phyloP scores from a whole-genome alignment of 1,139 yeast species.

The Blastobotrys petasosporus region DNA sequence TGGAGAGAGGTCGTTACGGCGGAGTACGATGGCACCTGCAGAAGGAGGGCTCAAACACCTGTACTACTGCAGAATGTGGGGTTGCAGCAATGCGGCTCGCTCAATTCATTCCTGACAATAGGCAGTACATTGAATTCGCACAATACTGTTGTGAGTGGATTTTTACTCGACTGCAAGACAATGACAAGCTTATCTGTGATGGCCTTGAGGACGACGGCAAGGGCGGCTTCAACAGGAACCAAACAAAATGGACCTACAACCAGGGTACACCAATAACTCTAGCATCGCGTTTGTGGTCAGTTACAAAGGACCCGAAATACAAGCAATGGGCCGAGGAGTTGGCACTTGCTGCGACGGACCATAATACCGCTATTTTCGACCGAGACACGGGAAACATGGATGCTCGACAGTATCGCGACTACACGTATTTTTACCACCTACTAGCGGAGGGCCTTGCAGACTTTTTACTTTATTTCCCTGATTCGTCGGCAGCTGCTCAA shows the following conservation, averaged over 20 bases:
- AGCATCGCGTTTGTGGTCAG: slow-evolving; percentile 45
- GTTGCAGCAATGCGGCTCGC: slow-evolving; percentile 58
- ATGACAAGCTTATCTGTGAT: slow-evolving; percentile 55
- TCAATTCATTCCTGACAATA: slow-evolving; percentile 44
- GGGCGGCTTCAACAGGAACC: slow-evolving; percentile 40
- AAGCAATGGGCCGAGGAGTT: slow-evolving; percentile 50
- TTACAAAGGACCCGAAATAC: slow-evolving; percentile 53
- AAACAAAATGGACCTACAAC: slow-evolving; percentile 64
- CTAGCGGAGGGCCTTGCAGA: slow-evolving; percentile 67
- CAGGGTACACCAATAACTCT: slow-evolving; percentile 61
- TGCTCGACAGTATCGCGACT: slow-evolving; percentile 60
- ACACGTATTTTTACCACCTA: slow-evolving; percentile 58
- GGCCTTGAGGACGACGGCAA: slow-evolving; percentile 46
- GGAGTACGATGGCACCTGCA: slow-evolving; percentile 65
- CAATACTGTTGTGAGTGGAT: slow-evolving; percentile 51
- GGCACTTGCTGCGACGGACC: slow-evolving; percentile 54
- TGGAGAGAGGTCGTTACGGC: slow-evolving; percentile 41
- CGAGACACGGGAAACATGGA: slow-evolving; percentile 52
- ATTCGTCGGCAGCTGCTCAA: slow-evolving; percentile 21
- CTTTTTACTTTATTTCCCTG: slow-evolving; percentile 44
- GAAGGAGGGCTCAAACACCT: slow-evolving; percentile 55
- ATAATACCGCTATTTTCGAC: slow-evolving; percentile 54
- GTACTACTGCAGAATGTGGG: slow-evolving; percentile 70
- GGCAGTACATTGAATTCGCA: slow-evolving; percentile 48
- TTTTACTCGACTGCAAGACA: slow-evolving; percentile 47